Evolutionary conservation across 2,329 filamentous ascomycete species (phyloP), one percentile per base, ranked within the genome.

Genomic region (Colletotrichum eleusines): DNA sequence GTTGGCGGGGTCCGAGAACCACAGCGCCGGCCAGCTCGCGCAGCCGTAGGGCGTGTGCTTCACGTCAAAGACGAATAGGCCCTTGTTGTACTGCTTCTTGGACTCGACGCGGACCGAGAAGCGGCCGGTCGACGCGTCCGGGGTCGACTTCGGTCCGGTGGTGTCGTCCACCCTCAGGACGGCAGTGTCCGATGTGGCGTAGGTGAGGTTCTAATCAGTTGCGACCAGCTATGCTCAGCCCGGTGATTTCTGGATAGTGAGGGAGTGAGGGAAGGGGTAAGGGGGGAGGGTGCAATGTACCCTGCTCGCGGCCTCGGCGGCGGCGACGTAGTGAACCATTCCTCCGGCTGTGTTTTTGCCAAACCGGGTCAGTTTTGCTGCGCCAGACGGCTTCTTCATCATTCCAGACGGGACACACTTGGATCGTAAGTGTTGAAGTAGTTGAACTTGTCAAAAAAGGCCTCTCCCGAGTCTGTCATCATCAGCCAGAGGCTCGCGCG

Each of bases 41-140:
- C 90, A 92, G 51, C 89, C 90, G 74, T 84, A 87, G 0, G 90
- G 90, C 0, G 87, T 87, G 79, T 91, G 90, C 71, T 86, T 83
- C 73, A 92, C 83, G 76, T 92, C 89, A 75, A 92, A 92, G 75
- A 92, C 81, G 80, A 91, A 92, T n/a, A 92, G 85, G 0, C 90
- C 90, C n/a, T 77, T 80, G 75, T 89, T 79, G 78, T 91, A 92
- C 54, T 86, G 86, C 54, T 78, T 82, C 76, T 88, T 90, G 44
- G 89, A 91, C 71, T 88, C 84, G 66, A 91, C 81, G 18, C 90
- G 88, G 18, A 91, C 89, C 0, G 89, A 91, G 79, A 88, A 88
- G 28, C 90, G 88, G 59, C 89, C 90, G 0, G 84, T 88, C 3
- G 85, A 85, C 23, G 88, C 86, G 73, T 89, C 80, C 5, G 87